These are phyloP conservation scores for Epichloe sp. DNA, from an alignment of 2,329 filamentous ascomycete species.

Conservation along the genomic window DNA sequence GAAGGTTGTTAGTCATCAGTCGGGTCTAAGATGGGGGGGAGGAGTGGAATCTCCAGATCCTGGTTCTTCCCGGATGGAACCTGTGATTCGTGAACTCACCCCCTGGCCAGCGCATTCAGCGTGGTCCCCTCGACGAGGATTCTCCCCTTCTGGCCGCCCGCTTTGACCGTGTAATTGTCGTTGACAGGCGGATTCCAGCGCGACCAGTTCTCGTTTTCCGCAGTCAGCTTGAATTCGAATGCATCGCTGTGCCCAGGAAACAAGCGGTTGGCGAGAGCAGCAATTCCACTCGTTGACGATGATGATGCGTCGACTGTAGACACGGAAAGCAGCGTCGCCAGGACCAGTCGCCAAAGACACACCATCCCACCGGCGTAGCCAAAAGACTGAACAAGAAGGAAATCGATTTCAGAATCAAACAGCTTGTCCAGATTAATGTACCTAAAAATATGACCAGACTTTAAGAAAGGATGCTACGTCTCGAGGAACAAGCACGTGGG, in stretches of 20 bases:
- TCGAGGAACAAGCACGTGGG: background rate
- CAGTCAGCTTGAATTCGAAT: constrained; percentile 9
- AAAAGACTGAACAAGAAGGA: background rate
- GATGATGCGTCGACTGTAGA: background rate
- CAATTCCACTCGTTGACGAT: constrained; percentile 7
- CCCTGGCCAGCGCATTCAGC: constrained; percentile 11
- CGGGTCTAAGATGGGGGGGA: background rate
- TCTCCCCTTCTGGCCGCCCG: constrained; percentile 4
- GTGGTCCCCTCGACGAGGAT: constrained; percentile 10
- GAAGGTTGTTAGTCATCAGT: background rate
- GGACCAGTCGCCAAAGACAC: background rate
- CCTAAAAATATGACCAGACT: too few species aligned
- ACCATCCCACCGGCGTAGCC: background rate
- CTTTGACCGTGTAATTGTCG: constrained; percentile 10
- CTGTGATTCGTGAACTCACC: constrained; percentile 5
- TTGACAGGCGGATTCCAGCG: constrained; percentile 10
- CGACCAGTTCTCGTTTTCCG: constrained; percentile 7
- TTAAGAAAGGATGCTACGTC: background rate
- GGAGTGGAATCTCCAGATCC: background rate
- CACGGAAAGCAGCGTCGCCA: background rate
- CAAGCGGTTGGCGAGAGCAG: constrained; percentile 8
- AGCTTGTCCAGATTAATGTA: background rate
- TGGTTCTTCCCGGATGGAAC: too few species aligned
- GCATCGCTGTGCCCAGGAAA: constrained; percentile 6
- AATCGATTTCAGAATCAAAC: background rate